Evolutionary conservation across 805 yeast species (phyloP), one percentile per base, ranked within the genome.

Genomic region (Lipomyces orientalis): DNA sequence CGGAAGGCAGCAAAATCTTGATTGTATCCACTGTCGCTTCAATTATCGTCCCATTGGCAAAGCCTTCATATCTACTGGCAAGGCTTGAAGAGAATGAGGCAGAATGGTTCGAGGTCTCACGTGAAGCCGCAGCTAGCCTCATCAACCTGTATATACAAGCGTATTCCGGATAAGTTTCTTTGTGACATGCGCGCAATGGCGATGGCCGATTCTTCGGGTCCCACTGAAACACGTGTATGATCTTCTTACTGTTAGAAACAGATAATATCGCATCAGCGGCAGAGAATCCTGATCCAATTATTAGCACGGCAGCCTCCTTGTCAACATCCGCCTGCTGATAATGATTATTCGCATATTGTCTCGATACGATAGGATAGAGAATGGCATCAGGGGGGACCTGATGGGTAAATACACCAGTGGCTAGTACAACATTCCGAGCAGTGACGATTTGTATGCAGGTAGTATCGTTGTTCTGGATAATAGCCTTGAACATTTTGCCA

Each of bases 121-220:
- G 52, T 4, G 35, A 19, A 12, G 57, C 16, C 12, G 69, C 70
- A 10, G 67, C 62, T 46, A 34, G 64, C 35, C 70, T 66, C 79
- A 77, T 77, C n/a, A 64, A 65, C 34, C 64, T 59, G 62, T 67
- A 73, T 33, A 77, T 73, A 6, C 52, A 19, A 3, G 73, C 72
- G 59, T 77, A 77, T 62, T 77, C 80, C 1, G 80, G 79, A 60
- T 77, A 77, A 12, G 75, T 65, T 57, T 75, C 77, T 33, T 66
- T 56, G 14, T 78, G 76, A 66, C 73, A 77, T 12, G 71, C 64
- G 14, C 75, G 64, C 39, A 77, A 64, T 22, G 76, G 77, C 14
- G 75, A 73, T 12, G 76, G 75, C 19, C 46, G 31, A 4, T 70
- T 64, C 1, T 64, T 60, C 2, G 68, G 69, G 33, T 67, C 69